Base-by-base conservation (phyloP, 768 basidiomycete genomes). In the Auricularia auricula-judae region DNA sequence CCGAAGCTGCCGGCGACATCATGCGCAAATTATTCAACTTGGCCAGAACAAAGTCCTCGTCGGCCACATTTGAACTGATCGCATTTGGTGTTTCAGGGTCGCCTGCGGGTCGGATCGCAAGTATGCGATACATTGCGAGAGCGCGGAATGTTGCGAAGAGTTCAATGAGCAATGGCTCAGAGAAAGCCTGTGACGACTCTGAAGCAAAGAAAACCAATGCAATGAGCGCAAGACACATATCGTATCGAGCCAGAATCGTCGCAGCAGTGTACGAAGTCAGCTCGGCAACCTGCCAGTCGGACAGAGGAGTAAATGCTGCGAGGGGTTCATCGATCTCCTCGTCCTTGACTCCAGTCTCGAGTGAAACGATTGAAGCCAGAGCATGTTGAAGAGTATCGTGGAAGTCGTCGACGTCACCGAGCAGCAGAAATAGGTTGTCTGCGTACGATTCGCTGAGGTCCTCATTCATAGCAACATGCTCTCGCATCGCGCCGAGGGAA, bases 131-230 rank as follows among this genome's bases (percentile, higher is more conserved):
- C 78, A 89, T 87, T 29, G 87, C 84, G 29, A 89, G 76, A 14
- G 88, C 88, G n/a, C 89, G 82, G 68, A 88, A 91, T 34, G 91
- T 84, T 7, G 88, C 87, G 72, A 92, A 86, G 29, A 90, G 82
- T 71, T 91, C 88, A 8, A 89, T 73, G 34, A 89, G 70, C 23
- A 84, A 76, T 18, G 84, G 82, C 70, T 87, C 84, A 42, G 39
- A 42, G 85, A 87, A 88, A 39, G 78, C 74, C 42, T 76, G 75
- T n/a, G 87, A 74, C 44, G 85, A 82, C 33, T 86, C 84, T 5
- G 84, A 79, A 62, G 89, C 77, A 77, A 90, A 89, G 72, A 90
- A 86, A 18, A 92, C 78, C 34, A 91, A 73, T 29, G 81, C 80
- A 62, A 89, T 75, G 56, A 93, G 75, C 11, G 84, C 80, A 23